Evolutionary conservation across 2,329 filamentous ascomycete species (phyloP).

Genomic region (Cladophialophora immunda): DNA sequence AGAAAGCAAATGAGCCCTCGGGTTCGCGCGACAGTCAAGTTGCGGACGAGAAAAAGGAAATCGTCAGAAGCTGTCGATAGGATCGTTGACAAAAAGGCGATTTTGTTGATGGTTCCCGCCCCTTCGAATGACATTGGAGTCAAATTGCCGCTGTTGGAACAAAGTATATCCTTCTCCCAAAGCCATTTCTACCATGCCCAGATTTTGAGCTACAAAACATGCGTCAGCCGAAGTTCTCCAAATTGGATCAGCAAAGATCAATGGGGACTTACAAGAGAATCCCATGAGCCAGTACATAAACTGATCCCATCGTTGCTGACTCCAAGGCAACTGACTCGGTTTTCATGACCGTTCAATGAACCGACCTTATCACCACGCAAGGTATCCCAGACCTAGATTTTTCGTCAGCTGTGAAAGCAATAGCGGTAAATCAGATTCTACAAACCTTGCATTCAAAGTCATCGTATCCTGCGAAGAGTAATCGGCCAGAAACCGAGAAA

Average conservation of each 20-base stretch:
- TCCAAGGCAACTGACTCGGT: constrained; percentile 97
- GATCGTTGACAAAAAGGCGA: constrained; percentile 11
- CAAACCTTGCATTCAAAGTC: constrained; percentile 99
- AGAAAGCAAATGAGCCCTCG: constrained; percentile 4
- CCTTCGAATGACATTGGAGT: constrained; percentile 6
- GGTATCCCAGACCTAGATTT: constrained; percentile 88
- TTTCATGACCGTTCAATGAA: constrained; percentile 95
- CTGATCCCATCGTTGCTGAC: constrained; percentile 99
- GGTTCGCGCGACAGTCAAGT: constrained; percentile 8
- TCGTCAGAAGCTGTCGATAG: constrained; percentile 19
- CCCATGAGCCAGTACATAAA: constrained; percentile 99
- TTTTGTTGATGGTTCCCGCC: constrained; percentile 14
- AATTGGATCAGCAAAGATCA: constrained; percentile 6
- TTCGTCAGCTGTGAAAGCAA: constrained; percentile 40
- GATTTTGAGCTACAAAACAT: constrained; percentile 75
- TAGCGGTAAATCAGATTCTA: constrained; percentile 16
- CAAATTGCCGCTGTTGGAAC: constrained; percentile 21
- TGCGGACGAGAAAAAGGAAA: constrained; percentile 3
- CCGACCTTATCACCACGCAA: constrained; percentile 96
- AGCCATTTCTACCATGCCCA: constrained; percentile 74
- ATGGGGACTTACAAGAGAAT: constrained; percentile 83
- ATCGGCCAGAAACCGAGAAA: constrained; percentile 92
- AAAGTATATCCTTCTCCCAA: constrained; percentile 23
- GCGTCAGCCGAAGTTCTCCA: constrained; percentile 39
- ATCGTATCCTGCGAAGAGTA: constrained; percentile 97